Percentiles rank a stretch among this genome's conserved stretches.
Evolutionary conservation across 2,329 filamentous ascomycete genomes (phyloP).

Genomic region (Hirsutella rhossiliensis): DNA sequence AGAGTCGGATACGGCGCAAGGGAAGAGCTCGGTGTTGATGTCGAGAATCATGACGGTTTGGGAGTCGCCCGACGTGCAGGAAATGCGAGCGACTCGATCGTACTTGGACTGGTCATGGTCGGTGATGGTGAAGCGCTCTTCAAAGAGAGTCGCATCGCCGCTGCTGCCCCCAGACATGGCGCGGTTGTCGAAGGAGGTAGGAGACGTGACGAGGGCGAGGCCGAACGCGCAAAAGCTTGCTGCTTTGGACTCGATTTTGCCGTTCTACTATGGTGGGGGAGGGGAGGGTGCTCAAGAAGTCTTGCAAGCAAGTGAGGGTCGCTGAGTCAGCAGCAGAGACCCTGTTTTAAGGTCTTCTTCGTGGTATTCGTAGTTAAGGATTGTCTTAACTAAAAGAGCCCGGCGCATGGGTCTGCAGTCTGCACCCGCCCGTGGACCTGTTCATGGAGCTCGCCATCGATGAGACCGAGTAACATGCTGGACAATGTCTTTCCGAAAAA

Average conservation of each 20-base stretch:
- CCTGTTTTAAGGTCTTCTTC: too few species aligned
- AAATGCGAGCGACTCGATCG: constrained; percentile 84
- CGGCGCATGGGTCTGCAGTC: too few species aligned
- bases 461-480: neutral
- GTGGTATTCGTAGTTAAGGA: too few species aligned
- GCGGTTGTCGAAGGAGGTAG: neutral
- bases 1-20: constrained; percentile 59
- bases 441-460: too few species aligned
- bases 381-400: too few species aligned
- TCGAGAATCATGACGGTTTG: constrained; percentile 73
- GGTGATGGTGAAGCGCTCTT: constrained; percentile 80
- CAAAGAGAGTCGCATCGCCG: constrained; percentile 85
- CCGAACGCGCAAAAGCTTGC: neutral
- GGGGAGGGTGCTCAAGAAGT: too few species aligned
- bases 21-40: constrained; percentile 89
- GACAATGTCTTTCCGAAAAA: constrained; percentile 45
- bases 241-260: neutral
- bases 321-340: too few species aligned
- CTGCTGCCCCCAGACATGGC: constrained; percentile 34
- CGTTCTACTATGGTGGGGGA: too few species aligned
- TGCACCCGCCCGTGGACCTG: too few species aligned
- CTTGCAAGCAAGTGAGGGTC: too few species aligned
- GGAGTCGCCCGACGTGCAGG: constrained; percentile 62
- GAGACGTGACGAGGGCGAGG: neutral
- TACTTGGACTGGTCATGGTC: constrained; percentile 77